Percentiles rank a stretch among this genome's conserved stretches.
phyloP scores from a whole-genome alignment of 129 eudicot genomes.

The Lonicera japonica region DNA sequence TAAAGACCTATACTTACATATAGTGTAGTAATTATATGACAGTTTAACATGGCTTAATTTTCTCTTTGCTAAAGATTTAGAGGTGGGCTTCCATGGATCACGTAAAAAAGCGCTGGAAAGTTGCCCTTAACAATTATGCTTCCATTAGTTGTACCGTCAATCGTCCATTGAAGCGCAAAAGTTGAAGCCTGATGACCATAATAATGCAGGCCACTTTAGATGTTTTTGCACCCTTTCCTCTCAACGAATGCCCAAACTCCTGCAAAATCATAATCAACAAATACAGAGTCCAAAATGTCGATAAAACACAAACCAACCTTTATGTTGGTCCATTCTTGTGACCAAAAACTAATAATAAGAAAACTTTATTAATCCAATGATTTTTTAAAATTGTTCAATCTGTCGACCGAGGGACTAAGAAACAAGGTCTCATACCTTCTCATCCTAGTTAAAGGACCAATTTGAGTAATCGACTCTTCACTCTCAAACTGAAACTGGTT shows the following conservation, averaged over 20 bases:
- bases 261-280: constrained; percentile 1
- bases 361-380: too few relatives aligned
- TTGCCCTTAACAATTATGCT: not conserved
- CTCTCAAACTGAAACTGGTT: constrained; percentile 20
- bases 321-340: not conserved
- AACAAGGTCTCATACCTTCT: constrained; percentile 30
- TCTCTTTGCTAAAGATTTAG: not conserved
- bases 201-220: not conserved
- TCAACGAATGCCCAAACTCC: constrained; percentile 29
- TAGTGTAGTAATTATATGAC: not conserved
- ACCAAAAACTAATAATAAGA: not conserved
- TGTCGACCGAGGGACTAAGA: too few relatives aligned
- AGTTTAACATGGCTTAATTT: not conserved
- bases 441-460: constrained; percentile 18
- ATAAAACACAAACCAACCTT: constrained; percentile 7
- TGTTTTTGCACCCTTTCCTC: not conserved
- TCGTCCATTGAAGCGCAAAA: not conserved
- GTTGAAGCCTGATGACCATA: not conserved
- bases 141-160: not conserved
- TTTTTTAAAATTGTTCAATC: too few relatives aligned
- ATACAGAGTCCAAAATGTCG: not conserved
- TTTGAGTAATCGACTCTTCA: constrained; percentile 16
- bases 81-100: not conserved
- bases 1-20: not conserved
- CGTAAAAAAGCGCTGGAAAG: not conserved